Conservation (phyloP, 495 filamentous ascomycete genomes). For the Neurospora intermedia region DNA sequence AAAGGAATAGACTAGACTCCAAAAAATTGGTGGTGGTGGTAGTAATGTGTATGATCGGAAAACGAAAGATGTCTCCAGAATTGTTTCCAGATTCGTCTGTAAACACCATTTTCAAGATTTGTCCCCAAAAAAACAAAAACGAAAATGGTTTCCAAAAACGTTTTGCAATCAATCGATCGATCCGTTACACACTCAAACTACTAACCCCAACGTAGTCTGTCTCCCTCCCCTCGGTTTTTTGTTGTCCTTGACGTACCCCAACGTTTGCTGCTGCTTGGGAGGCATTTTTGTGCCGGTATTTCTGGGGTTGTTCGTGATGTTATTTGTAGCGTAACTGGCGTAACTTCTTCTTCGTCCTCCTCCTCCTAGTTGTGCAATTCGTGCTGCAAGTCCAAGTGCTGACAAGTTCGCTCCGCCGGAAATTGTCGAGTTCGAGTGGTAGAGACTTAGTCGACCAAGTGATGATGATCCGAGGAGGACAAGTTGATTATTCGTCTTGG, state of each 20-base stretch:
- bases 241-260: conserved; percentile 76
- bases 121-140: background rate
- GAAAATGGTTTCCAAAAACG: background rate
- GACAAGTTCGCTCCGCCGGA: background rate
- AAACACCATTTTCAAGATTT: too few species aligned
- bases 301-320: background rate
- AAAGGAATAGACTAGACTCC: background rate
- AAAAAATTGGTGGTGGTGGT: conserved; percentile 6
- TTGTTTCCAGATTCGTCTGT: background rate
- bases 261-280: conserved; percentile 65
- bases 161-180: background rate
- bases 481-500: background rate
- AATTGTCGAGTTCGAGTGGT: background rate
- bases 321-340: background rate
- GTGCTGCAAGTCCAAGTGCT: background rate
- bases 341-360: background rate
- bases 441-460: background rate
- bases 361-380: background rate
- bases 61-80: background rate
- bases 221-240: conserved; percentile 13
- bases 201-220: conserved; percentile 79
- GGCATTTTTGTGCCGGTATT: conserved; percentile 28
- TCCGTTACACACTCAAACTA: conserved; percentile 14
- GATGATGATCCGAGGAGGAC: background rate
- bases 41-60: background rate